A percentile compares a stretch with the other conserved stretches of the same genome.
Evolutionary conservation across 305 asterid genomes (phyloP).

Genomic region (Fraxinus albicans): DNA sequence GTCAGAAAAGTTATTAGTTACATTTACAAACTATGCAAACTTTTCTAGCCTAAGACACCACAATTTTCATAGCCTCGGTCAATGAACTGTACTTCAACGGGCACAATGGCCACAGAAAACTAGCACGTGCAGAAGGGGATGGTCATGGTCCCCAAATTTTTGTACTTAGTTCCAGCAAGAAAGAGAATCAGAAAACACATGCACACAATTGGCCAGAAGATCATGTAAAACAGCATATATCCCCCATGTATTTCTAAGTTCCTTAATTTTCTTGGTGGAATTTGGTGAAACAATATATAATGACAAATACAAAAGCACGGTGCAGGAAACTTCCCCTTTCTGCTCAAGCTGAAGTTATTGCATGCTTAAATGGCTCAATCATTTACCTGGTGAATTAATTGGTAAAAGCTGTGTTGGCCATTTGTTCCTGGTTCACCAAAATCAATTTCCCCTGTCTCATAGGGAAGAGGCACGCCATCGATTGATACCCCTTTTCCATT

Average conservation of each 20-base stretch:
- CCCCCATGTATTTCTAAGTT: background rate
- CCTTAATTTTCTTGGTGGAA: slow-evolving; percentile 6
- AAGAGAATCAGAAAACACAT: background rate
- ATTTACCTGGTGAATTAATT: slow-evolving; percentile 96
- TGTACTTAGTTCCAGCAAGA: background rate
- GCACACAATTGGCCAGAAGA: background rate
- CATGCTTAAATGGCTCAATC: slow-evolving; percentile 4
- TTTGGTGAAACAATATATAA: slow-evolving; percentile 12
- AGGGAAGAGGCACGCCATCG: slow-evolving; percentile 92
- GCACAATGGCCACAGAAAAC: background rate
- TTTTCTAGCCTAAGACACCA: background rate
- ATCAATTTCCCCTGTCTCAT: slow-evolving; percentile 95
- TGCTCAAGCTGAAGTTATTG: slow-evolving; percentile 5
- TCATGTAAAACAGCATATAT: background rate
- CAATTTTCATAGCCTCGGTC: background rate
- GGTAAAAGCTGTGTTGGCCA: slow-evolving; percentile 99
- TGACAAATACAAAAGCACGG: slow-evolving; percentile 18
- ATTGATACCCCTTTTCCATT: slow-evolving; percentile 97
- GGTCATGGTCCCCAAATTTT: slow-evolving; percentile 10
- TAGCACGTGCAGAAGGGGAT: background rate
- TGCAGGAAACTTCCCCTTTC: slow-evolving; percentile 2
- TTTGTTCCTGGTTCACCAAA: slow-evolving; percentile 99
- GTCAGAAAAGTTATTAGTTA: background rate
- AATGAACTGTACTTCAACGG: background rate
- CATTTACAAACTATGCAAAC: background rate